Percentiles rank a stretch among this genome's conserved stretches.
phyloP scores from a whole-genome alignment of 2,329 filamentous ascomycete genomes.

The Cercospora berteroae region DNA sequence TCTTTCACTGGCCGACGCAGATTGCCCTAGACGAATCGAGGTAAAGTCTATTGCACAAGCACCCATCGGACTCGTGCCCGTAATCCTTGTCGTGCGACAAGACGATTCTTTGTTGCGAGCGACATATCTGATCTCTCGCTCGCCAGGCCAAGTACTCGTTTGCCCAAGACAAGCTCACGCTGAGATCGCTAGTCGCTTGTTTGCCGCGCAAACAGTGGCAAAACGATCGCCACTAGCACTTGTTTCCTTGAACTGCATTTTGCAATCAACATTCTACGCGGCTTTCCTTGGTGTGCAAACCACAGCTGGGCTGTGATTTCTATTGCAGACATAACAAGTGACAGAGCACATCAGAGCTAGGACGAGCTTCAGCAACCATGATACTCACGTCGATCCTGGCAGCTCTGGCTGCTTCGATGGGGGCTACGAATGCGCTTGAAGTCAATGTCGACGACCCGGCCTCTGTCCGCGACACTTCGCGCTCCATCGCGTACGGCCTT shows the following conservation, averaged over 20 bases:
- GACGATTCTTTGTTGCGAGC: constrained; percentile 1
- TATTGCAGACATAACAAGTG: neutral
- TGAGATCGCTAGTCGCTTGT: constrained; percentile 5
- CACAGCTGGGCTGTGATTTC: neutral
- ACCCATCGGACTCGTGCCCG: neutral
- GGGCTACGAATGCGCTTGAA: constrained; percentile 18
- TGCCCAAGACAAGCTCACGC: neutral
- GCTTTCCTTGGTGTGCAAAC: neutral
- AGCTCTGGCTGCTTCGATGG: constrained; percentile 11
- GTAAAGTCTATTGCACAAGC: neutral
- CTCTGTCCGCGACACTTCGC: constrained; percentile 37
- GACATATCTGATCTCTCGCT: neutral
- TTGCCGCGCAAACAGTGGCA: constrained; percentile 9
- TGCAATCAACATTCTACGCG: neutral
- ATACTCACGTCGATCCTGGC: constrained; percentile 13
- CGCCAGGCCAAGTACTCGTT: constrained; percentile 7
- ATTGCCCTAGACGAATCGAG: neutral
- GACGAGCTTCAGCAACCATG: constrained; percentile 11
- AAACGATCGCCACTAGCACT: constrained; percentile 5
- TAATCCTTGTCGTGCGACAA: neutral
- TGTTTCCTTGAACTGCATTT: neutral
- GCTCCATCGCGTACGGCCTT: constrained; percentile 35
- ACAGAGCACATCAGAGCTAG: neutral
- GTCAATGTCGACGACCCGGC: constrained; percentile 27
- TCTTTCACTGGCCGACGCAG: neutral